Percentiles rank a stretch among this genome's conserved stretches.
phyloP scores from a whole-genome alignment of 1,284 basidiomycete genomes.

The Puccinia triticina region DNA sequence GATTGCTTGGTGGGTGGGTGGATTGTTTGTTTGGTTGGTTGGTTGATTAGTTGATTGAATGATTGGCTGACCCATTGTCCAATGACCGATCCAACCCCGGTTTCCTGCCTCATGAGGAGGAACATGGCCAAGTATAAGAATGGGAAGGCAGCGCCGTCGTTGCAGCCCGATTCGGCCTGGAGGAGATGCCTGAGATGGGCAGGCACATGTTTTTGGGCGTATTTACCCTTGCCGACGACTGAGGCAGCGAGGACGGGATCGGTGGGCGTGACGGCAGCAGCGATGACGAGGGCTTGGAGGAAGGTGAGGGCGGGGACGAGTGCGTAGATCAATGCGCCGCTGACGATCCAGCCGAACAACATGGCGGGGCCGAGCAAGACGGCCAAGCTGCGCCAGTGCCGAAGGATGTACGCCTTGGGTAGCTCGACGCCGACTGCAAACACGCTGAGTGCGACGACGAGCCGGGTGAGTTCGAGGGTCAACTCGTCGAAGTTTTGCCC shows the following conservation, averaged over 20 bases:
- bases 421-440: slow-evolving; percentile 92
- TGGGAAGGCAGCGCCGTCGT: slow-evolving; percentile 76
- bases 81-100: slow-evolving; percentile 70
- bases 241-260: slow-evolving; percentile 81
- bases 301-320: slow-evolving; percentile 84
- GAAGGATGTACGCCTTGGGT: slow-evolving; percentile 69
- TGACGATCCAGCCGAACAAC: slow-evolving; percentile 57
- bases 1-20: too few species aligned
- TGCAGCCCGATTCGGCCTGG: slow-evolving; percentile 88
- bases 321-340: slow-evolving; percentile 74
- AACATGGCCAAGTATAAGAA: slow-evolving; percentile 93
- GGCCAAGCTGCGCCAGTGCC: slow-evolving; percentile 85
- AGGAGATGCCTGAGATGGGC: slow-evolving; percentile 89
- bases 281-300: slow-evolving; percentile 82
- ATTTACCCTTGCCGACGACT: slow-evolving; percentile 86
- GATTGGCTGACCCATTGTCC: slow-evolving; percentile 53
- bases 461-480: slow-evolving; percentile 79
- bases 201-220: slow-evolving; percentile 97
- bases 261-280: slow-evolving; percentile 92
- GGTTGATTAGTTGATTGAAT: too few species aligned
- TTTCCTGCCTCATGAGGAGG: slow-evolving; percentile 72
- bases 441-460: slow-evolving; percentile 93
- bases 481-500: slow-evolving; percentile 60
- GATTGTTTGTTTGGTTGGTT: too few species aligned
- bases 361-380: slow-evolving; percentile 70